These are phyloP conservation scores for Suhomyces taliae DNA, from an alignment of 1,139 yeast species.

Conservation along the genomic window DNA sequence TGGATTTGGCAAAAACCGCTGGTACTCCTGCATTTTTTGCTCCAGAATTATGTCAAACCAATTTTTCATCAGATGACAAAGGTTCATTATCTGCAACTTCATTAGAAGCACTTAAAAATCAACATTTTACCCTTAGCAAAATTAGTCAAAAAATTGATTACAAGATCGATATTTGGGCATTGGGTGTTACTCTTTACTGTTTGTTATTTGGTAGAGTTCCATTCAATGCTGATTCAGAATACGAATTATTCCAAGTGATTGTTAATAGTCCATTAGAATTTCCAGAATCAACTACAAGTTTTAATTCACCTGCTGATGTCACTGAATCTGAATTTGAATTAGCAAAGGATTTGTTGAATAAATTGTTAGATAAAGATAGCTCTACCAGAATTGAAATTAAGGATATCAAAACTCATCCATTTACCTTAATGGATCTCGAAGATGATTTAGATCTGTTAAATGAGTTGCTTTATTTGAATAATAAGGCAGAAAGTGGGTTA, in stretches of 20 bases:
- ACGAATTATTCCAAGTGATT: slow-evolving; percentile 81
- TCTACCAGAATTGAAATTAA: slow-evolving; percentile 63
- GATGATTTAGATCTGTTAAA: slow-evolving; percentile 38
- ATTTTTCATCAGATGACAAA: slow-evolving; percentile 18
- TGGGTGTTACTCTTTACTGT: slow-evolving; percentile 91
- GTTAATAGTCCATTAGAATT: slow-evolving; percentile 61
- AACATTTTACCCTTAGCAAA: slow-evolving; percentile 19
- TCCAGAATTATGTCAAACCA: slow-evolving; percentile 68
- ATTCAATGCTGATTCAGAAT: slow-evolving; percentile 86
- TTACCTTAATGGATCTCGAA: slow-evolving; percentile 64
- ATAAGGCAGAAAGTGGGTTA: slow-evolving; percentile 11
- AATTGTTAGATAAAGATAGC: slow-evolving; percentile 73
- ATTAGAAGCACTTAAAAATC: slow-evolving; percentile 24
- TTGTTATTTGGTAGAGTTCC: slow-evolving; percentile 86
- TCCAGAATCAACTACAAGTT: slow-evolving; percentile 50
- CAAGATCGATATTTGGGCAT: slow-evolving; percentile 94
- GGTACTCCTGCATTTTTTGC: slow-evolving; percentile 90
- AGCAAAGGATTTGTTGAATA: slow-evolving; percentile 66
- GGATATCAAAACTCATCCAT: slow-evolving; percentile 79
- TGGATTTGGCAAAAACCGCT: slow-evolving; percentile 85
- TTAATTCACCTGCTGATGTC: slow-evolving; percentile 40
- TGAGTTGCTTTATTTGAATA: slow-evolving; percentile 39
- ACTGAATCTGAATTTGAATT: slow-evolving; percentile 50
- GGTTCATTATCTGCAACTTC: slow-evolving; percentile 23
- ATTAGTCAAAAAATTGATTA: slow-evolving; percentile 55